These are phyloP conservation scores for Klebsormidium nitens DNA, from an alignment of 139 green algal genomes.

Conservation along the genomic window DNA sequence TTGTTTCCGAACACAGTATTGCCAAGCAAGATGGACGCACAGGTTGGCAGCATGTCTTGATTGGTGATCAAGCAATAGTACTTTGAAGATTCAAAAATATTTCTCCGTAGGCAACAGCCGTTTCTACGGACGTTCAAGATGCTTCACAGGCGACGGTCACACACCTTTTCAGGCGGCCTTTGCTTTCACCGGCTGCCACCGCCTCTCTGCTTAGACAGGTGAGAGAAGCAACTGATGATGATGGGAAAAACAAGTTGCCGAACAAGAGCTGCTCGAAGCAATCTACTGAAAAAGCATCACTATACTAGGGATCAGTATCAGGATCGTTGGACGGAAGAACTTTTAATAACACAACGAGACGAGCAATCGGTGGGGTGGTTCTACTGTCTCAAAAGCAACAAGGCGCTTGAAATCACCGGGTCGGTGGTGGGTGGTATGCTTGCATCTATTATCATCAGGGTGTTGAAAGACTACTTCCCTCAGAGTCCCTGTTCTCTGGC, in stretches of 20 bases:
- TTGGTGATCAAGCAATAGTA: no score
- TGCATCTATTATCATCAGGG: neutral
- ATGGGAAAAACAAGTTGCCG: neutral
- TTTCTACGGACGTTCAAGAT: no score
- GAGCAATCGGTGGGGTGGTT: no score
- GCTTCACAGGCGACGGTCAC: conserved; percentile 1
- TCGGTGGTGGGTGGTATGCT: neutral
- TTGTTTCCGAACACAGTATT: no score
- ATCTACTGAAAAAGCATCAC: no score
- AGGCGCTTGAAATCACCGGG: no score
- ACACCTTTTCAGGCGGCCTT: conserved; percentile 32
- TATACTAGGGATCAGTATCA: neutral
- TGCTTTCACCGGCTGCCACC: conserved; percentile 18
- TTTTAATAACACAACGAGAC: no score
- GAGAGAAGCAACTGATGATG: neutral
- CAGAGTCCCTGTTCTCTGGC: neutral
- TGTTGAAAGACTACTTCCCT: conserved; percentile 2
- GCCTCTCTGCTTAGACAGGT: conserved; percentile 30
- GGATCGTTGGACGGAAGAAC: neutral
- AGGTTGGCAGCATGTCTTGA: no score
- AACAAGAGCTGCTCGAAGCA: neutral
- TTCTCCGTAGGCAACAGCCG: no score
- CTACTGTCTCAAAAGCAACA: no score
- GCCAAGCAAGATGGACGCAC: no score
- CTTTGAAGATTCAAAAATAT: no score